Evolutionary conservation across 2,329 filamentous ascomycete species (phyloP), one percentile per base, ranked within the genome.

Genomic region (Aureobasidium sp.): DNA sequence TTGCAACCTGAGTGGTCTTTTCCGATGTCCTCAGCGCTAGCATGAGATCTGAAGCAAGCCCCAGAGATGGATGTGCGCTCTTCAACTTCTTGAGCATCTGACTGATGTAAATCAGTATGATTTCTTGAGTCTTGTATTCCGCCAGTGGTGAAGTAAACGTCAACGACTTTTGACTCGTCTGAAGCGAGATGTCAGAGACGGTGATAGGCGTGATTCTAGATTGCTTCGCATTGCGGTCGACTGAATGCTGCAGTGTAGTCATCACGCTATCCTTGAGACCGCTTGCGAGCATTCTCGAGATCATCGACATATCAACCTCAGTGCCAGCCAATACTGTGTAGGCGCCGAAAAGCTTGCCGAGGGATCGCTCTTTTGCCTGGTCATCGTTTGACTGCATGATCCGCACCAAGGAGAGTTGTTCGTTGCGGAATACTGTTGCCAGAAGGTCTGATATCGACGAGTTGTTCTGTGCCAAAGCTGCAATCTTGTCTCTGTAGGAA

Each of bases 311-410:
- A 61, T 86, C 82, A 27, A 87, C 79, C 5, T 84, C 82, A 19
- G 90, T 77, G 5, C 81, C 78, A 19, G 81, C 82, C 22, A 94
- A 76, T 8, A 93, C 72, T 33, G 83, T 79, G 58, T 90, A 85
- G 0, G 89, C 86, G 52, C 86, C 87, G 15, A 87, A 83, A n/a
- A 99, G 81, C 65, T 93, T 90, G 31, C 82, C 81, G 29, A 97
- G 82, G 1, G 87, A 85, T 61, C 82, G 81, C 64, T 85, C 81
- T 71, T 95, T 96, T 31, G 82, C 78, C n/a, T 80, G 80, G 67
- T 96, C 91, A 68, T 97, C 91, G 66, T 86, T 88, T 9, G 86
- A 84, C 71, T 93, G 90, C 85, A 97, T 92, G 15, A 90, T 75
- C 17, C 91, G 83, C 5, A 93, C 87, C 19, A 99, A 81, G 44